Base-by-base conservation (phyloP, 1,139 yeast species). In the Saccharomyces hybrid region DNA sequence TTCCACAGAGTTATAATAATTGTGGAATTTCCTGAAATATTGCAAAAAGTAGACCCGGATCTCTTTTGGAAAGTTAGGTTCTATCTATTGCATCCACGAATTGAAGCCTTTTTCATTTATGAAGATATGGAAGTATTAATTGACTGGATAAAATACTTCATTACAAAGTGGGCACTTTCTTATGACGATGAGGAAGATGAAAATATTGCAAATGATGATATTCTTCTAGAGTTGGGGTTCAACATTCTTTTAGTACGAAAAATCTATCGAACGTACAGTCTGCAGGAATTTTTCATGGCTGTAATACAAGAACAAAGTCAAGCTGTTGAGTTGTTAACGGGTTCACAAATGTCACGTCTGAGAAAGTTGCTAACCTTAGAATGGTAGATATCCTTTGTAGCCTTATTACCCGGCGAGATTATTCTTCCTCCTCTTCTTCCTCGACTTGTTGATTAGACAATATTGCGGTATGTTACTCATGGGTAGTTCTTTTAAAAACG, bases 11-110 rank as follows among this genome's bases (percentile, higher is more conserved):
- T 64, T 1, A 53, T 58, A 11, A 29, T 63, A 6, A 29, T 64
- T 6, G 31, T 63, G 2, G 60, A 61, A 46, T 65, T 61, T 46
- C 25, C 56, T 5, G 41, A 41, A 7, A 27, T 47, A 2, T 26
- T 58, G 5, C 55, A 56, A 28, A 16, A 26, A 4, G 49, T 52
- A 5, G 69, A 64, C 46, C 53, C 32, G 3, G 64, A 65, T 31
- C 52, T 62, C 13, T 58, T 63, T 44, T 64, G 66, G 66, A 64
- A 64, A 53, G 47, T 61, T 5, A 59, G 54, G 4, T 42, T 61
- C 8, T 57, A 53, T 42, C 49, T 65, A 14, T 51, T 52, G 14
- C 19, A 51, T 9, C 41, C 52, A 7, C 47, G 42, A 26, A 52
- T 58, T n/a, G 52, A 54, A 47, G 44, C 55, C 1, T 52, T 56